Conservation (phyloP, 306 rosid species). For the Pterocarpus macrocarpus region DNA sequence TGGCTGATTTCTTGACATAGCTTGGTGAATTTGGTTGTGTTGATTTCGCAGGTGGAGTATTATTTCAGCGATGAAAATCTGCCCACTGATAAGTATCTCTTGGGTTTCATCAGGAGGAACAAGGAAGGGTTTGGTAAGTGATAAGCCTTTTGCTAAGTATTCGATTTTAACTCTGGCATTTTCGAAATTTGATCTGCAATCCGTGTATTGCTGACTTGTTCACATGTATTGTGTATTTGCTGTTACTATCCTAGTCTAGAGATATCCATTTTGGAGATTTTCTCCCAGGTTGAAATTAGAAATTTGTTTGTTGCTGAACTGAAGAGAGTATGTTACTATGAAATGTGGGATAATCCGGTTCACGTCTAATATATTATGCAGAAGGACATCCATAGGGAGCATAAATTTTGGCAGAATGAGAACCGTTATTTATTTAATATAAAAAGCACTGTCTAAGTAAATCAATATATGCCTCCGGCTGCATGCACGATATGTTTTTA, state of each 20-base stretch:
- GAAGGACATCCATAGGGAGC: constrained; percentile 21
- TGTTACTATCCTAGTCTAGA: neutral
- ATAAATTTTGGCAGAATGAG: constrained; percentile 27
- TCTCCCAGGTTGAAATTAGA: neutral
- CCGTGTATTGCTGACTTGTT: constrained; percentile 24
- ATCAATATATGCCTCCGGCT: neutral
- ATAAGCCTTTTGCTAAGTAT: neutral
- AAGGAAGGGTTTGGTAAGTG: constrained; percentile 92
- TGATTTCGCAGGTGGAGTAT: constrained; percentile 83
- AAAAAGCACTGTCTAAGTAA: constrained; percentile 15
- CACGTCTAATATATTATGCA: constrained; percentile 7
- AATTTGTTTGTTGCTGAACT: neutral
- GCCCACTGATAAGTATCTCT: constrained; percentile 70
- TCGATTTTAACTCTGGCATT: neutral
- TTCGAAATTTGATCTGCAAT: neutral
- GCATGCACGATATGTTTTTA: constrained; percentile 24
- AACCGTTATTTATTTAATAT: constrained; percentile 32
- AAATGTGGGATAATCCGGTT: constrained; percentile 19
- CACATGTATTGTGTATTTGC: neutral
- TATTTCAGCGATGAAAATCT: constrained; percentile 93
- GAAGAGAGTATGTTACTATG: constrained; percentile 15
- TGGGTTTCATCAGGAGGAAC: constrained; percentile 75
- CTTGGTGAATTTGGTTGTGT: constrained; percentile 5
- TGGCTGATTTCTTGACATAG: neutral
- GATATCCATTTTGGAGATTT: constrained; percentile 10